Evolutionary conservation across 1,284 basidiomycete species (phyloP), one percentile per base, ranked within the genome.

Genomic region (Cutaneotrichosporon cutaneum): DNA sequence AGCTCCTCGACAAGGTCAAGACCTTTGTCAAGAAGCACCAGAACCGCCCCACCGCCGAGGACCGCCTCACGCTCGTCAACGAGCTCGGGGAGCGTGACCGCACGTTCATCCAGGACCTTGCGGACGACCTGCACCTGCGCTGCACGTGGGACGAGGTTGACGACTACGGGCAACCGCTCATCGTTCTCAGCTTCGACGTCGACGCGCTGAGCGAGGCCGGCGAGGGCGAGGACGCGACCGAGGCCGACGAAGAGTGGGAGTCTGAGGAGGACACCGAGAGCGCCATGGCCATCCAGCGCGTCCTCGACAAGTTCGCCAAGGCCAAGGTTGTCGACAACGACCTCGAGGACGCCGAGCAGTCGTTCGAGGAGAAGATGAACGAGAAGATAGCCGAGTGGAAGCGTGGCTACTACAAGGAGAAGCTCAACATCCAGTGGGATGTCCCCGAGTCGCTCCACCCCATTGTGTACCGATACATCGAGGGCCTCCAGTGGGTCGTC

Each of bases 401-500:
- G 82, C 82, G 85, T 62, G 81, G 80, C 3, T 98, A 99, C 81
- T 99, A 99, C 81, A 84, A 85, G 83, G 92, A 91, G 61, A 97
- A 97, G 80, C 80, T 97, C 58, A 86, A 88, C 62, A 88, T 96
- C 67, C 86, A 87, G 26, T 90, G 85, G 67, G 83, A 89, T 67
- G 69, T 76, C 57, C 84, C 85, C 2, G 81, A 87, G 70, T 82
- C 86, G 59, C 85, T 93, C 82, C 81, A 82, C 56, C 83, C 84
- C 54, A 81, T 97, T 58, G 82, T 86, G 11, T 92, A 84, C 72
- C 85, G 87, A 64, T 99, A 97, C 77, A 85, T 93, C 42, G 93
- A 99, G 77, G 96, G 95, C 0, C 81, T 99, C 64, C 96, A 99
- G 76, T 99, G 95, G 96, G 93, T 99, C 33, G 89, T 99, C 87